phyloP scores from a whole-genome alignment of 2,329 filamentous ascomycete genomes.

The Penicillium sp. region DNA sequence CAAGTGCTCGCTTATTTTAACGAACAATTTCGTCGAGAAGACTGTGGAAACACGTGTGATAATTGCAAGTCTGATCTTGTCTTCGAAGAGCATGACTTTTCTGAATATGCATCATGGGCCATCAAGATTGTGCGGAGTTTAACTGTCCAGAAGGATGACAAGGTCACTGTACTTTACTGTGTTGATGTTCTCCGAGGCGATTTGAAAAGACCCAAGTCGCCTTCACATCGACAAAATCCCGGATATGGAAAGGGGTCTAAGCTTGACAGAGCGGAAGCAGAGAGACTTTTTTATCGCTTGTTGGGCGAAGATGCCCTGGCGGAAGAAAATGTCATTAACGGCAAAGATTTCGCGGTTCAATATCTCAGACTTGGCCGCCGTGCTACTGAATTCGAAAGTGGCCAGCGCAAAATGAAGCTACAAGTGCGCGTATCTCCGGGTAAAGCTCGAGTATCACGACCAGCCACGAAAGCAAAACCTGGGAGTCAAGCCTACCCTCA shows the following conservation, averaged over 20 bases:
- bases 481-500: slow-evolving; percentile 52
- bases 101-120: slow-evolving; percentile 69
- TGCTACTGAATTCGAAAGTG: slow-evolving; percentile 48
- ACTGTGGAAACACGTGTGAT: slow-evolving; percentile 79
- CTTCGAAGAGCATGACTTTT: slow-evolving; percentile 76
- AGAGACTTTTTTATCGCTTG: slow-evolving; percentile 79
- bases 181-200: slow-evolving; percentile 81
- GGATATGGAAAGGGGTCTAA: slow-evolving; percentile 69
- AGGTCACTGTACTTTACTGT: slow-evolving; percentile 75
- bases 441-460: slow-evolving; percentile 33
- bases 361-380: slow-evolving; percentile 58
- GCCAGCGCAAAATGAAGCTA: slow-evolving; percentile 51
- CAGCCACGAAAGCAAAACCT: slow-evolving; percentile 33
- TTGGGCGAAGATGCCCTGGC: slow-evolving; percentile 70
- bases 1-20: slow-evolving; percentile 94
- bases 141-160: slow-evolving; percentile 45
- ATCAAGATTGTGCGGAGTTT: slow-evolving; percentile 66
- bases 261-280: slow-evolving; percentile 73
- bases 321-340: slow-evolving; percentile 69
- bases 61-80: slow-evolving; percentile 76
- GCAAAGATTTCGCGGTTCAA: slow-evolving; percentile 67
- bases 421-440: slow-evolving; percentile 54
- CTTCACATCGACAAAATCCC: slow-evolving; percentile 53
- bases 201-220: slow-evolving; percentile 57
- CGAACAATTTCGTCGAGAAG: slow-evolving; percentile 71